A percentile compares a stretch with the other conserved stretches of the same genome.
These are phyloP conservation scores for Xylaria sp. DNA, from an alignment of 2,329 filamentous ascomycete species.

Conservation along the genomic window DNA sequence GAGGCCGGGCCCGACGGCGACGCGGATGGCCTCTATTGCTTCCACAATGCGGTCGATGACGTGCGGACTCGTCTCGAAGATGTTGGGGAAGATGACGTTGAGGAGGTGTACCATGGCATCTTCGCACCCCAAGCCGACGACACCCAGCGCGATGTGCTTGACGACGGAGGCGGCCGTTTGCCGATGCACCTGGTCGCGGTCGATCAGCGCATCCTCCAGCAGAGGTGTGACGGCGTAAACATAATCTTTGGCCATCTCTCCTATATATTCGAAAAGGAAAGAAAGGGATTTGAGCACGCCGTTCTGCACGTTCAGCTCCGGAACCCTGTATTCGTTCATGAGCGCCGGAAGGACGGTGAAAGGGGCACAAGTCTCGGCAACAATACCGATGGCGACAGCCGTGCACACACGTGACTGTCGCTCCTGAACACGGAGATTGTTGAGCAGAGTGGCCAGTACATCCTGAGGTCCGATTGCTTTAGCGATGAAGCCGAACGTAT, in stretches of 20 bases:
- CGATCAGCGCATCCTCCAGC: conserved; percentile 95
- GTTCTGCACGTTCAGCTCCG: conserved; percentile 98
- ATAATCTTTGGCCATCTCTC: conserved; percentile 99
- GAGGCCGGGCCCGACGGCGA: conserved; percentile 89
- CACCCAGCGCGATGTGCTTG: conserved; percentile 96
- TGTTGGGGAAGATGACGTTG: conserved; percentile 94
- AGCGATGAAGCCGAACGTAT: conserved; percentile 99
- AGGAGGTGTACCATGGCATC: conserved; percentile 98
- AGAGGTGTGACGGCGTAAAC: conserved; percentile 97
- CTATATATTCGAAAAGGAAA: conserved; percentile 99
- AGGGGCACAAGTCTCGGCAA: conserved; percentile 96
- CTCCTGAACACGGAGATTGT: conserved; percentile 96
- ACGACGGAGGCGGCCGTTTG: conserved; percentile 97
- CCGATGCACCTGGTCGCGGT: conserved; percentile 96
- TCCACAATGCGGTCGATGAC: conserved; percentile 98
- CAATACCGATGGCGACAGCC: conserved; percentile 96
- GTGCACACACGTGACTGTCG: conserved; percentile 98
- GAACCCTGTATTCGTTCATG: conserved; percentile 99
- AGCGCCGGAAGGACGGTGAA: conserved; percentile 98
- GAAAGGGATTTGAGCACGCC: conserved; percentile 96
- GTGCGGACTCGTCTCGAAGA: conserved; percentile 97
- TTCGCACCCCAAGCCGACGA: conserved; percentile 97
- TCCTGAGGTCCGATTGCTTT: conserved; percentile 99
- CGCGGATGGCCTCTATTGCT: conserved; percentile 93
- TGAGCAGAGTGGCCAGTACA: conserved; percentile 92